Percentiles rank a stretch among this genome's conserved stretches.
Conservation (phyloP, 139 green algal genomes). For the Coelastrella sp. region DNA sequence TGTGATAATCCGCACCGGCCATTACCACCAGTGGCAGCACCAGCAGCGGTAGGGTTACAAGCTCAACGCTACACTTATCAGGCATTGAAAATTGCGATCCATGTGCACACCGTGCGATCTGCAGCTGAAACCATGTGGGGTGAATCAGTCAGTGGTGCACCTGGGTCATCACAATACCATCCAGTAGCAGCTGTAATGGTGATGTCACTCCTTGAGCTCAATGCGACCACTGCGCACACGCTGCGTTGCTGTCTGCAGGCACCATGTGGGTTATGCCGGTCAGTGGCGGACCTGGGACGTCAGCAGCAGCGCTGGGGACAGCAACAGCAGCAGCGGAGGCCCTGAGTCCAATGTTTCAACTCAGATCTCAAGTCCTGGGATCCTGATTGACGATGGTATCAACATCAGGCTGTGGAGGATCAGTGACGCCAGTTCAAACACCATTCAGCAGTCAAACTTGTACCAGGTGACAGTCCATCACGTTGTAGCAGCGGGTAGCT, state of each 20-base stretch:
- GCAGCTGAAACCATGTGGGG: too few species aligned
- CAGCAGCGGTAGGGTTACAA: too few species aligned
- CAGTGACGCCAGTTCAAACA: not conserved
- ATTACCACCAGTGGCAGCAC: too few species aligned
- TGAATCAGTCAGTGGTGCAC: too few species aligned
- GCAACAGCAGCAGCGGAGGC: not conserved
- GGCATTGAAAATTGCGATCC: too few species aligned
- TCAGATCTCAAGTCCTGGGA: not conserved
- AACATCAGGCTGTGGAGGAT: conserved; percentile 43
- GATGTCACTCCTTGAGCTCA: not conserved
- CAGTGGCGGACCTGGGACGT: conserved; percentile 45
- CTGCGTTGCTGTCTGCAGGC: not conserved
- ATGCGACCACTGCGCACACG: not conserved
- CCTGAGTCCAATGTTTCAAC: not conserved
- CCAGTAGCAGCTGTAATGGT: too few species aligned
- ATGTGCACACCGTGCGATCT: too few species aligned
- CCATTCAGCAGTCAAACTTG: conserved; percentile 40
- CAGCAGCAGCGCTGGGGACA: not conserved
- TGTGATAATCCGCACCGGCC: too few species aligned
- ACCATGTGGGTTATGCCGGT: conserved; percentile 29
- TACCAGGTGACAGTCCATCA: not conserved
- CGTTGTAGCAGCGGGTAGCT: not conserved
- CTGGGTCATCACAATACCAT: too few species aligned
- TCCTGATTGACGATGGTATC: conserved; percentile 31
- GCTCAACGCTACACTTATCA: too few species aligned